Evolutionary conservation across 2,329 filamentous ascomycete species (phyloP), one percentile per base, ranked within the genome.

Genomic region (Xenoacremonium recifei): DNA sequence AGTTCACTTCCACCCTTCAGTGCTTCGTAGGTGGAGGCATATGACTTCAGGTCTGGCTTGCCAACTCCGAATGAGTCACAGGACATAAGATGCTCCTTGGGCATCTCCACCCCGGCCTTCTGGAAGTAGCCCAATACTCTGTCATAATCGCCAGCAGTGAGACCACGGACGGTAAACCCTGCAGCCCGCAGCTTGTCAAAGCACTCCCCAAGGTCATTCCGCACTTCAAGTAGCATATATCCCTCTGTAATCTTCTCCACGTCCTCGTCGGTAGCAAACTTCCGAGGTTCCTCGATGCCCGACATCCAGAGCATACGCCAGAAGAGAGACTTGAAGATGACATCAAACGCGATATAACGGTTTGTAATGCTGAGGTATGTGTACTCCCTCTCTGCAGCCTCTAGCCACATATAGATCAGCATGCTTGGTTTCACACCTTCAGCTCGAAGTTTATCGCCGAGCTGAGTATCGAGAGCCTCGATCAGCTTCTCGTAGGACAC

Each of bases 91-190:
- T 77, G 74, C 51, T 74, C 72, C 1, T 53, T 39, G 0, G 75
- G 72, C 63, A 80, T 72, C 2, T 73, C 66, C 10, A 80, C 62
- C 0, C 70, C 72, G 0, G 61, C 71, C 1, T 63, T 59, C n/a
- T 62, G 51, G 46, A 81, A 79, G 47, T 80, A 81, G 0, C 73
- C 75, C 6, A 62, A 53, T 3, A 80, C 76, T 5, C 76, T 61
- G 35, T 65, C 57, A 3, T 64, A 54, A 51, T 80, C 76, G 2
- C 72, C 77, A 0, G 73, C 72, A 0, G 76, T 79, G 19, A 80
- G 63, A 21, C 66, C 71, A 75, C 76, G 80, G 4, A 78, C 68
- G 0, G 70, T 73, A 45, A 77, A 79, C 0, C 75, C 72, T 0
- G 58, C 63, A 0, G 61, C 62, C 4, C 71, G 58, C 31, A 80